Evolutionary conservation across 1,284 basidiomycete genomes (phyloP).

Genomic region (Grifola frondosa): DNA sequence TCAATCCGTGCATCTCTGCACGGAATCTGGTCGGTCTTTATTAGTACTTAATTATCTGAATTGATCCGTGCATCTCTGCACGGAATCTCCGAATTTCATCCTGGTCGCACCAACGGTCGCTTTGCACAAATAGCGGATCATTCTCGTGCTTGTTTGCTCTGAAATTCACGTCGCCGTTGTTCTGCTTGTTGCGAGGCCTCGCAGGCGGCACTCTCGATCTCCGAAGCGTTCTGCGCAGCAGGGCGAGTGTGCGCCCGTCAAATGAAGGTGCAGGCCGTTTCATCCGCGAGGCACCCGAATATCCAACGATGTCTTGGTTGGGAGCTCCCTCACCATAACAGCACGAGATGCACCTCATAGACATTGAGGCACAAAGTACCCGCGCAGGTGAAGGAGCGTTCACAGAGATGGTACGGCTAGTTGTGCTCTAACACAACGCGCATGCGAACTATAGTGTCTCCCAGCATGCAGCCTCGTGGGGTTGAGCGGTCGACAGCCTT

Average conservation of each 20-base stretch:
- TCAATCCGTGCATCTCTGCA: no score
- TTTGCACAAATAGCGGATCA: conserved; percentile 57
- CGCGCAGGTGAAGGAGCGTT: conserved; percentile 56
- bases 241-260: conserved; percentile 23
- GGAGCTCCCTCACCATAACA: no score
- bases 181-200: conserved; percentile 56
- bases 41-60: no score
- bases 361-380: conserved; percentile 60
- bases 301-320: no score
- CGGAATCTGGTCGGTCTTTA: no score
- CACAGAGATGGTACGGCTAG: conserved; percentile 56
- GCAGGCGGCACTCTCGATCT: conserved; percentile 50
- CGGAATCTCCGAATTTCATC: conserved; percentile 44
- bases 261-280: no score
- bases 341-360: conserved; percentile 50
- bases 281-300: no score
- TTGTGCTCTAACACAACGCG: conserved; percentile 62
- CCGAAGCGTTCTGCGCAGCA: conserved; percentile 49
- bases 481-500: conserved; percentile 47
- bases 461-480: conserved; percentile 47
- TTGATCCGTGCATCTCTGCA: no score
- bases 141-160: conserved; percentile 60
- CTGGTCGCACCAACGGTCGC: conserved; percentile 52
- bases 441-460: conserved; percentile 51
- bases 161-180: conserved; percentile 58